Base-by-base conservation (phyloP, 2,329 filamentous ascomycete genomes). In the Ceratocystis colombiana region DNA sequence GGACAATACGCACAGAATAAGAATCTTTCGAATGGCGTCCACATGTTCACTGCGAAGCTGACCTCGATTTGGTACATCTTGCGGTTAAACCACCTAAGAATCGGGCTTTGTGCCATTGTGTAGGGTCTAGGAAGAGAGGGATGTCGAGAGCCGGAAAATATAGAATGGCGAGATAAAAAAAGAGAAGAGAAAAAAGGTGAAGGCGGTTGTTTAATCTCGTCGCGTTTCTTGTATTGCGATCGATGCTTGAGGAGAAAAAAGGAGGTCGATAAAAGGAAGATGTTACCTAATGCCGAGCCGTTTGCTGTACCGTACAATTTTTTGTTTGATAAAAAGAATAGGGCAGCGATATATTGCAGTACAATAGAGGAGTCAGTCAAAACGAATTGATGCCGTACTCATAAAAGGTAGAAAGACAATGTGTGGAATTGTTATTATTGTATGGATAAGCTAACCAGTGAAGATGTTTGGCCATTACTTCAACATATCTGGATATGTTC, bases 51-150 rank as follows among this genome's bases (percentile, higher is more conserved):
- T 68, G 89, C 88, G 77, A 95, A 94, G 12, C 93, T 96, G 75
- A 97, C 93, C 79, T 99, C 94, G 75, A 97, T 91, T 80, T 97
- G 94, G 80, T 97, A 96, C 75, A 92, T 87, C 82, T 99, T 99
- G 76, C 92, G 84, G 77, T 91, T 87, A 71, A 97, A 82, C 90
- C 92, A 96, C 76, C 66, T 68, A 30, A 68, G 61, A 53, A 65
- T 25, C 50, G 66, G 64, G 53, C 66, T 68, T 64, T 68, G 66
- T 64, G 66, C 64, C 66, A 68, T 68, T 15, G 61, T 66, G 48
- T 48, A 50, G 37, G 30, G 20, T n/a, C 28, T 12, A 3, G 25
- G 15, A 45, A 6, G 4, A 30, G 41, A 15, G 33, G 15, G 12
- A 15, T 37, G 28, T 59, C 30, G 55, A 37, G 25, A 10, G 17